Evolutionary conservation across 306 rosid genomes (phyloP).

Genomic region (Mimosa pudica): DNA sequence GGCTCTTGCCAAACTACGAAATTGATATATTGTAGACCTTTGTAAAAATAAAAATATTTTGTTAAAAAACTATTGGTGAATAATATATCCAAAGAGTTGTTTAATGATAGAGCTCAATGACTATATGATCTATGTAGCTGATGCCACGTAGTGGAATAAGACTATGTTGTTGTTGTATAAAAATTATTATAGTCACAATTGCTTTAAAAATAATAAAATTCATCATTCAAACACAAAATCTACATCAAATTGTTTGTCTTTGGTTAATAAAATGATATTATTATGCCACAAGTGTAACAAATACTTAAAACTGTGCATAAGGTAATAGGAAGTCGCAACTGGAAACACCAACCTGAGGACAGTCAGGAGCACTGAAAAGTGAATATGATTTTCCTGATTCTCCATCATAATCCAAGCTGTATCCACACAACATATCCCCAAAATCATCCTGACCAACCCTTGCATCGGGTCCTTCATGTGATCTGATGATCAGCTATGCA

Average conservation of each 20-base stretch:
- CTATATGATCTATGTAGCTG: too few relatives aligned
- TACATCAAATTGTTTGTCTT: slow-evolving; percentile 22
- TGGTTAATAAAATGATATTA: not conserved
- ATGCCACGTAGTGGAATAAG: too few relatives aligned
- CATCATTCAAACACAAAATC: too few relatives aligned
- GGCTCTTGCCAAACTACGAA: slow-evolving; percentile 72
- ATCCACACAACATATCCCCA: slow-evolving; percentile 79
- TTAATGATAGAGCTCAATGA: too few relatives aligned
- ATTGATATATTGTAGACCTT: too few relatives aligned
- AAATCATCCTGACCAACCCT: slow-evolving; percentile 70
- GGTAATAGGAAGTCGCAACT: slow-evolving; percentile 26
- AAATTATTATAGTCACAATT: too few relatives aligned
- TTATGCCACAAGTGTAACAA: not conserved
- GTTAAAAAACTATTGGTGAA: too few relatives aligned
- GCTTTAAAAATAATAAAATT: too few relatives aligned
- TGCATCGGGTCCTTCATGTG: slow-evolving; percentile 92
- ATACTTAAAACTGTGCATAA: too few relatives aligned
- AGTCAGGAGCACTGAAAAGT: slow-evolving; percentile 85
- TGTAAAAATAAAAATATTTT: too few relatives aligned
- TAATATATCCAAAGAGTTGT: too few relatives aligned
- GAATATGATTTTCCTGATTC: slow-evolving; percentile 80
- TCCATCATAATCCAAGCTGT: slow-evolving; percentile 78
- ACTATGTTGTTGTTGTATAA: too few relatives aligned
- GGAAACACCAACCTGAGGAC: slow-evolving; percentile 71
- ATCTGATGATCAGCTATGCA: slow-evolving; percentile 84